Evolutionary conservation across 1,284 basidiomycete genomes (phyloP), one percentile per base, ranked within the genome.

Genomic region (Afroboletus lepidellus): DNA sequence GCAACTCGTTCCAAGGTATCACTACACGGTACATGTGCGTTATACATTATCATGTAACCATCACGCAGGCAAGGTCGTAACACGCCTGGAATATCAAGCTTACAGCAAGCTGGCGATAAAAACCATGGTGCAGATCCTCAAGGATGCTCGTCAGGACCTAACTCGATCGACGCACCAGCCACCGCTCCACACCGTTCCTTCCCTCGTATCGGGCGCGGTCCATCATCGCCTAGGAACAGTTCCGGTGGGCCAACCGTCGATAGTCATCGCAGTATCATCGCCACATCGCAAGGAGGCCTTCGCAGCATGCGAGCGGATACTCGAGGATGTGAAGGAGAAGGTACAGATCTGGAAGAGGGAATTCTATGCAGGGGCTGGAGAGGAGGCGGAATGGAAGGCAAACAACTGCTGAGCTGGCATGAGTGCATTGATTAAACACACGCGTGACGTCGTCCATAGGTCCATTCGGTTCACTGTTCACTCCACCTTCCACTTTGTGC

Each of bases 341-440:
- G 90, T 81, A 30, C 91, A 91, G 66, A 87, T 95, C 58, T 95
- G 93, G 92, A 95, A 95, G 74, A 74, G 86, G 61, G 93, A 95
- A 66, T 89, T 83, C 61, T 94, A 94, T 64, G 82, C 84, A 63
- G 85, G 81, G 9, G 77, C 81, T 59, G 68, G 69, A 48, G 81
- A 84, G 34, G 77, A 76, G 47, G 84, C 87, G 15, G 77, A 83
- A 61, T 92, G 89, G 90, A 92, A 92, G 70, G 78, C 77, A 50
- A 92, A 91, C 47, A 64, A 56, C 24, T 54, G 55, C 46, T 66
- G 54, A 62, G 44, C 45, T 54, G 15, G 32, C 54, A 39, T 36
- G 44, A 59, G 42, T 20, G 27, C 36, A 43, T 48, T 46, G 51
- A 53, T 44, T 39, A 41, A 54, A 52, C 44, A 53, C 30, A 46